Percentiles rank a stretch among this genome's conserved stretches.
Conservation (phyloP, 306 rosid genomes). For the Quercus gilva region DNA sequence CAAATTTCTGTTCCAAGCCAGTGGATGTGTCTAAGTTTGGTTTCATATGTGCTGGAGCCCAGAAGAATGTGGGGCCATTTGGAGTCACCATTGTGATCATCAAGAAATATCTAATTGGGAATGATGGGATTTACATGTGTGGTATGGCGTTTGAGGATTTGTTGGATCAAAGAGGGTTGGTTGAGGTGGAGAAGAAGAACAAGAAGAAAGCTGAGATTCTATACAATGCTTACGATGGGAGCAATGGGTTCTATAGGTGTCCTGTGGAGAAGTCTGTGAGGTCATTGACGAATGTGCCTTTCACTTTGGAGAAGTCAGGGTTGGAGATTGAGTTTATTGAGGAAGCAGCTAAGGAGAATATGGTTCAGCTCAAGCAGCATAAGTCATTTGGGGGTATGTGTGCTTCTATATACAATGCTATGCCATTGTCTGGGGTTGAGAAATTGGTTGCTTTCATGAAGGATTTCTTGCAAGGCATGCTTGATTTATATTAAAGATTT, state of each 20-base stretch:
- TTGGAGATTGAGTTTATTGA: slow-evolving; percentile 82
- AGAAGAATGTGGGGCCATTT: too few species aligned
- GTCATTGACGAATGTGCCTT: slow-evolving; percentile 94
- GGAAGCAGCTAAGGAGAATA: slow-evolving; percentile 85
- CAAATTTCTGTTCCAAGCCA: slow-evolving; percentile 87
- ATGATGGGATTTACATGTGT: too few species aligned
- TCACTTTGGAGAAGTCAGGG: slow-evolving; percentile 80
- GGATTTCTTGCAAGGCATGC: slow-evolving; percentile 81
- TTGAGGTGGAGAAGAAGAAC: slow-evolving; percentile 19
- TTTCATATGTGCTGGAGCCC: too few species aligned
- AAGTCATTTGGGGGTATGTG: slow-evolving; percentile 78
- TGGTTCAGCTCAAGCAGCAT: slow-evolving; percentile 95
- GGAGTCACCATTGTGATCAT: too few species aligned
- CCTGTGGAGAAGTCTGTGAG: slow-evolving; percentile 86
- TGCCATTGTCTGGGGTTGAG: slow-evolving; percentile 94
- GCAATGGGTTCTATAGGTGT: slow-evolving; percentile 75
- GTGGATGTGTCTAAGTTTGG: slow-evolving; percentile 56
- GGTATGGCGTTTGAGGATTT: too few species aligned
- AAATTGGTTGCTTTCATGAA: slow-evolving; percentile 92
- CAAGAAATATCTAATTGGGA: too few species aligned
- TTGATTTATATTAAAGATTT: slow-evolving; percentile 22
- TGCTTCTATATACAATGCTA: slow-evolving; percentile 89
- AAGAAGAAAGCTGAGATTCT: slow-evolving; percentile 68
- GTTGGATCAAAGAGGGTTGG: too few species aligned
- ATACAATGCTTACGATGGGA: slow-evolving; percentile 62